Percentiles rank a stretch among this genome's conserved stretches.
Conservation (phyloP, 1,139 yeast genomes). For the Taphrina flavorubra region DNA sequence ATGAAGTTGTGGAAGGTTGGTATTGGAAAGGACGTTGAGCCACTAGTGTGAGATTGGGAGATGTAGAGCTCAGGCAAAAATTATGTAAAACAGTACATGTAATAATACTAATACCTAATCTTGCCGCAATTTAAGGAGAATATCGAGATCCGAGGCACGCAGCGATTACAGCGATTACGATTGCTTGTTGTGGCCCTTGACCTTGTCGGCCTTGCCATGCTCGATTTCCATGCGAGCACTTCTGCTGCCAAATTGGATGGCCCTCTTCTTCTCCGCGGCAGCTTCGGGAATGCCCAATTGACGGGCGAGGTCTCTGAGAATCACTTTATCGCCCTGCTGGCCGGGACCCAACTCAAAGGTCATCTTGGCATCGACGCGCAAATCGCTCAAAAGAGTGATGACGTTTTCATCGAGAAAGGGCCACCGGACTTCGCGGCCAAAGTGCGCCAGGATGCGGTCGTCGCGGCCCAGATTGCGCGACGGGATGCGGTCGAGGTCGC, state of each 20-base stretch:
- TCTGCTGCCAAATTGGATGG: constrained; percentile 94
- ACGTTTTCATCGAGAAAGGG: constrained; percentile 78
- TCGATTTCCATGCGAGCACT: constrained; percentile 91
- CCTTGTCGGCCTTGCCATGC: constrained; percentile 59
- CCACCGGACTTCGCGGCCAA: constrained; percentile 91
- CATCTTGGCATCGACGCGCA: constrained; percentile 53
- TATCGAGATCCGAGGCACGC: too few relatives aligned
- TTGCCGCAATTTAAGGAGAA: too few relatives aligned
- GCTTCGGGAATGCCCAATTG: constrained; percentile 61
- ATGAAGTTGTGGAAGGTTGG: too few relatives aligned
- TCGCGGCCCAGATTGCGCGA: constrained; percentile 85
- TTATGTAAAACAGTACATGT: not conserved
- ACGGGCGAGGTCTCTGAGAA: constrained; percentile 68
- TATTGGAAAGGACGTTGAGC: too few relatives aligned
- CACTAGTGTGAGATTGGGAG: too few relatives aligned
- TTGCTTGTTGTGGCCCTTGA: constrained; percentile 28
- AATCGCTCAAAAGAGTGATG: constrained; percentile 57
- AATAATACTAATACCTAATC: not conserved
- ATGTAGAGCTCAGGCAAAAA: not conserved
- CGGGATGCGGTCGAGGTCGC: constrained; percentile 76
- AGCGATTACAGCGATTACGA: not conserved
- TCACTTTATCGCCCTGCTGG: constrained; percentile 59
- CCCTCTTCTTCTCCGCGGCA: constrained; percentile 80
- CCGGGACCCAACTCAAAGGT: constrained; percentile 49
- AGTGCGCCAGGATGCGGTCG: constrained; percentile 79